Percentiles rank a stretch among this genome's conserved stretches.
phyloP scores from a whole-genome alignment of 768 basidiomycete species.

The Trametes maxima region DNA sequence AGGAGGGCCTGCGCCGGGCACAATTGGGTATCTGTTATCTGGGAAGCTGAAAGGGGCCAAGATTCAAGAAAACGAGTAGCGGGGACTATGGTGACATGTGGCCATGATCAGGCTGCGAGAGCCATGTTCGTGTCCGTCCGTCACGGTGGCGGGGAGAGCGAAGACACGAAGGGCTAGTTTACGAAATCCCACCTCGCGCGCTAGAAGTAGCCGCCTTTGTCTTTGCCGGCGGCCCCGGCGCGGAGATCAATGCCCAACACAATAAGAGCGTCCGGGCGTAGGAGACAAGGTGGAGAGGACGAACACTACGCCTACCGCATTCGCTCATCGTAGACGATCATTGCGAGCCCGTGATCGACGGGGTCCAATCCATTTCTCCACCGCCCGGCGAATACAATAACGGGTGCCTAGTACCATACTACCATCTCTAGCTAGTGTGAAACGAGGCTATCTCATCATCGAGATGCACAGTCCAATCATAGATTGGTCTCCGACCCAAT shows the following conservation, averaged over 20 bases:
- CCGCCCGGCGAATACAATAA: conserved; percentile 9
- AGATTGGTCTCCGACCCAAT: conserved; percentile 1
- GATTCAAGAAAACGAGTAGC: conserved; percentile 13
- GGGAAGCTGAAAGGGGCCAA: conserved; percentile 6
- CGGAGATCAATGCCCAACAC: conserved; percentile 8
- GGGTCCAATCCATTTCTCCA: neutral
- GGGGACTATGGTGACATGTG: conserved; percentile 11
- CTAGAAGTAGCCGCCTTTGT: neutral
- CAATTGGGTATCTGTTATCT: conserved; percentile 1
- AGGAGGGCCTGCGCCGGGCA: neutral
- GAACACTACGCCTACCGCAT: conserved; percentile 15
- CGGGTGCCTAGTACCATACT: conserved; percentile 9
- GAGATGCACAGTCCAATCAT: conserved; percentile 2
- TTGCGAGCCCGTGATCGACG: conserved; percentile 9
- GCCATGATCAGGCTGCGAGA: conserved; percentile 14
- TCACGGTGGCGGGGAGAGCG: conserved; percentile 11
- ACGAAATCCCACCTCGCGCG: conserved; percentile 8
- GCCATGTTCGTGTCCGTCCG: conserved; percentile 14
- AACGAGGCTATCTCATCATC: conserved; percentile 12
- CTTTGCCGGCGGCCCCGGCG: conserved; percentile 3
- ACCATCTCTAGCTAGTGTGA: conserved; percentile 13
- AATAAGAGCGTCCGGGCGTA: neutral
- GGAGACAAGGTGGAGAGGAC: neutral
- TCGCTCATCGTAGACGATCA: conserved; percentile 7
- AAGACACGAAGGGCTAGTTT: neutral